Evolutionary conservation across 306 rosid species (phyloP).

Genomic region (Acacia acuminata): DNA sequence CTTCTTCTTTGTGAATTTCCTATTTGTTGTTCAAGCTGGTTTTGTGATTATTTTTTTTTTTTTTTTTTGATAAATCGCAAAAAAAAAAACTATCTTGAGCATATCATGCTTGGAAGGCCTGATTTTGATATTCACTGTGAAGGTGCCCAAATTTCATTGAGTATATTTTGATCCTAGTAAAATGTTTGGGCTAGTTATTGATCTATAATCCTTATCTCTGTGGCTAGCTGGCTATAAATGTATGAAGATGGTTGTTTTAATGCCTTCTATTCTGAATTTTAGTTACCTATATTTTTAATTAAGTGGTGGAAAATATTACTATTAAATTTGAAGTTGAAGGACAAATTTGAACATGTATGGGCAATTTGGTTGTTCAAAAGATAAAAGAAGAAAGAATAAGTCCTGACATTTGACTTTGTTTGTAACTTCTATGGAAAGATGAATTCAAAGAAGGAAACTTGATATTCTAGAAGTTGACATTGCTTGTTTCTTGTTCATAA

Average conservation of each 20-base stretch:
- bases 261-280: background rate
- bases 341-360: background rate
- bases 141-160: background rate
- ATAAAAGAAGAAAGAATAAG: background rate
- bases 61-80: background rate
- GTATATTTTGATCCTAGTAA: background rate
- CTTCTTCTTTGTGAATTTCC: conserved; percentile 8
- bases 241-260: background rate
- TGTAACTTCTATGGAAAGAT: background rate
- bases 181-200: conserved; percentile 8
- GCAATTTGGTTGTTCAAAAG: background rate
- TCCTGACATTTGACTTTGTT: no score
- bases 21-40: conserved; percentile 3
- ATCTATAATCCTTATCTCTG: conserved; percentile 11
- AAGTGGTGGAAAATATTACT: background rate
- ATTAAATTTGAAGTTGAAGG: background rate
- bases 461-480: background rate
- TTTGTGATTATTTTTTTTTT: conserved; percentile 4
- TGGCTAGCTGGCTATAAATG: conserved; percentile 15
- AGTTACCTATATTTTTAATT: background rate
- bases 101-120: background rate
- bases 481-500: background rate
- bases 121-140: conserved; percentile 12
- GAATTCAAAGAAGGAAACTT: background rate
- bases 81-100: background rate